phyloP scores from a whole-genome alignment of 306 rosid genomes.

The Corylus americana region DNA sequence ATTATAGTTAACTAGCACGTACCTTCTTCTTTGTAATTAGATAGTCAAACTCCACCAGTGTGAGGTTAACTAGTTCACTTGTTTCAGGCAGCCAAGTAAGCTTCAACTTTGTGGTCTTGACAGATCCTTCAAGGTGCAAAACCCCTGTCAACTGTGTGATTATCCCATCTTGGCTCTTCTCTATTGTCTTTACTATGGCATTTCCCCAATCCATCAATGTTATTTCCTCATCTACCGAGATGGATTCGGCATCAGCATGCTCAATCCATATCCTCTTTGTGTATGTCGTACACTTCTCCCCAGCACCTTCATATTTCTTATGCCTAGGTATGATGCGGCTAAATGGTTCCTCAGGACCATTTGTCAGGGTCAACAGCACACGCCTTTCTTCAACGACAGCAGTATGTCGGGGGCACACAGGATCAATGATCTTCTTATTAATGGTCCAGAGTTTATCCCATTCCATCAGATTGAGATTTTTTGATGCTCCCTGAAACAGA shows the following conservation, averaged over 20 bases:
- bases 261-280: slow-evolving; percentile 75
- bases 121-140: slow-evolving; percentile 92
- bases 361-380: slow-evolving; percentile 64
- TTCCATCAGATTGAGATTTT: slow-evolving; percentile 96
- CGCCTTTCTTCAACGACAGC: slow-evolving; percentile 69
- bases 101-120: slow-evolving; percentile 84
- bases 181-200: slow-evolving; percentile 70
- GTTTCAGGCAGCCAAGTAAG: slow-evolving; percentile 89
- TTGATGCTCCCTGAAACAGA: slow-evolving; percentile 77
- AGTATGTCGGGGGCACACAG: slow-evolving; percentile 93
- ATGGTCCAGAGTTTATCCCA: slow-evolving; percentile 99
- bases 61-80: slow-evolving; percentile 69
- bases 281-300: slow-evolving; percentile 75
- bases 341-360: slow-evolving; percentile 86
- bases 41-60: slow-evolving; percentile 80
- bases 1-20: slow-evolving; percentile 18
- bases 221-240: slow-evolving; percentile 75
- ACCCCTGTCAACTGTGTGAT: slow-evolving; percentile 67
- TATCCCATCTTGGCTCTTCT: slow-evolving; percentile 68
- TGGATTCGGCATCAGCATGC: slow-evolving; percentile 62
- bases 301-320: slow-evolving; percentile 86
- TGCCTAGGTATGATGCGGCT: slow-evolving; percentile 79
- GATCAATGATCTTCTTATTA: slow-evolving; percentile 92
- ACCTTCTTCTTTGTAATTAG: slow-evolving; percentile 96
- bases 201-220: slow-evolving; percentile 98